Conservation (phyloP, 805 yeast species). For the Wickerhamiella bombiphila region DNA sequence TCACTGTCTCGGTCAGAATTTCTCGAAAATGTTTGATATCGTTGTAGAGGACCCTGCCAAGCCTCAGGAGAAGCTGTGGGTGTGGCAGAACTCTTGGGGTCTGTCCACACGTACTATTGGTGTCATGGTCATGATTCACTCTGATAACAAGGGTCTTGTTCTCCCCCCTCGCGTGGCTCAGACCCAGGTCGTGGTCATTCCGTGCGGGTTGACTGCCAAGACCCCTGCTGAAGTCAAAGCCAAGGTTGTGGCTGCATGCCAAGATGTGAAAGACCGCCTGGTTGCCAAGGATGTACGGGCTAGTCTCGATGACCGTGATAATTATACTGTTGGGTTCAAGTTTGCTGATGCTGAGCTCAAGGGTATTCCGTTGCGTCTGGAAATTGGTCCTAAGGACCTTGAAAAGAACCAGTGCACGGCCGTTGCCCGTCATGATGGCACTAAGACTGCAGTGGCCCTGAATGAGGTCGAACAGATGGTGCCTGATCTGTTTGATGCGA, state of each 20-base stretch:
- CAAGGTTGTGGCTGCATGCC: slow-evolving; percentile 55
- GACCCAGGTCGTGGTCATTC: slow-evolving; percentile 80
- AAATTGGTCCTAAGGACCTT: slow-evolving; percentile 92
- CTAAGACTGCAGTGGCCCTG: slow-evolving; percentile 53
- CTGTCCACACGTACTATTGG: slow-evolving; percentile 96
- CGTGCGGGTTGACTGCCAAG: slow-evolving; percentile 88
- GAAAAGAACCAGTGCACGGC: slow-evolving; percentile 66
- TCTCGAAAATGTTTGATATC: slow-evolving; percentile 95
- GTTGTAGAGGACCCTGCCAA: slow-evolving; percentile 82
- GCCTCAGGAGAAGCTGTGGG: slow-evolving; percentile 72
- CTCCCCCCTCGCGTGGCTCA: slow-evolving; percentile 96
- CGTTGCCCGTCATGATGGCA: slow-evolving; percentile 85
- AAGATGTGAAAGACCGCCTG: slow-evolving; percentile 50
- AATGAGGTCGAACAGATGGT: slow-evolving; percentile 49
- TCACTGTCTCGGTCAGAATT: slow-evolving; percentile 94
- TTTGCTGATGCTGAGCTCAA: slow-evolving; percentile 93
- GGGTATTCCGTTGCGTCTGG: slow-evolving; percentile 89
- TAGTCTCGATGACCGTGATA: slow-evolving; percentile 76
- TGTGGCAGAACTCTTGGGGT: slow-evolving; percentile 99
- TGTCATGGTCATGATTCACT: slow-evolving; percentile 98
- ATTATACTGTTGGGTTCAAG: slow-evolving; percentile 98
- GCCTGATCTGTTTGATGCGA: slow-evolving; percentile 63
- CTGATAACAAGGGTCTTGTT: slow-evolving; percentile 96
- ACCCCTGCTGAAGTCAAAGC: slow-evolving; percentile 62
- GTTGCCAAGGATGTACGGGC: slow-evolving; percentile 53